Evolutionary conservation across 768 basidiomycete species (phyloP).

Genomic region (Phaeolepiota aurea): DNA sequence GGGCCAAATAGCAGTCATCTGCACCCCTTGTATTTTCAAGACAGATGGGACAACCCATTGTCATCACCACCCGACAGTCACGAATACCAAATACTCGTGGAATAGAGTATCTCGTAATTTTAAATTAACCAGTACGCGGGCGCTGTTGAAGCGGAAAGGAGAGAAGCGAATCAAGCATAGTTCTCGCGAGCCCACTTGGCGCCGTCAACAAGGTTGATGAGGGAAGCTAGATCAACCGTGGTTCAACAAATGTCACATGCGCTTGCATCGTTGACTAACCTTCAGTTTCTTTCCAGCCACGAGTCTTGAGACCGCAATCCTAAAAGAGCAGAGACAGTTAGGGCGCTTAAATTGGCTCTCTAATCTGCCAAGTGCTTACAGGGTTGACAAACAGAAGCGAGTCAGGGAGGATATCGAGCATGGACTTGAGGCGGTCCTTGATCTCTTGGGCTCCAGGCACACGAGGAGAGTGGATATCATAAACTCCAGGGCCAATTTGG

Average conservation of each 20-base stretch:
- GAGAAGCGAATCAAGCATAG: conserved; percentile 52
- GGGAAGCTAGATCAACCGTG: conserved; percentile 39
- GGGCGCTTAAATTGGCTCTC: background rate
- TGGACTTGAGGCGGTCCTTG: conserved; percentile 80
- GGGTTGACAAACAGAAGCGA: conserved; percentile 90
- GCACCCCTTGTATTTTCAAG: conserved; percentile 14
- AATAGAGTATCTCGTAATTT: conserved; percentile 10
- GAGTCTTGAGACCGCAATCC: conserved; percentile 98
- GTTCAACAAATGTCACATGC: background rate
- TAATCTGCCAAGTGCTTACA: conserved; percentile 21
- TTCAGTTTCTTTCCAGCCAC: conserved; percentile 98
- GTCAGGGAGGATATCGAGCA: conserved; percentile 75
- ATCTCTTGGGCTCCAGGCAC: conserved; percentile 92
- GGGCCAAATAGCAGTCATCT: conserved; percentile 25
- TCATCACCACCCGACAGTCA: conserved; percentile 50
- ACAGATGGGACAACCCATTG: background rate
- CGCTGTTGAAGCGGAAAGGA: conserved; percentile 87
- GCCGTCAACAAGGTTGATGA: conserved; percentile 80
- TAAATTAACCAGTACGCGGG: conserved; percentile 62
- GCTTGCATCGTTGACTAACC: conserved; percentile 21
- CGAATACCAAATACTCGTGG: conserved; percentile 19
- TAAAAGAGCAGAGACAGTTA: conserved; percentile 11
- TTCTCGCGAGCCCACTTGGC: conserved; percentile 89
- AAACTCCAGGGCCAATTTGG: conserved; percentile 97
- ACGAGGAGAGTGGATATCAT: conserved; percentile 99